A percentile compares a stretch with the other conserved stretches of the same genome.
These are phyloP conservation scores for Teunomyces barrocoloradensis DNA, from an alignment of 805 yeast species.

Conservation along the genomic window DNA sequence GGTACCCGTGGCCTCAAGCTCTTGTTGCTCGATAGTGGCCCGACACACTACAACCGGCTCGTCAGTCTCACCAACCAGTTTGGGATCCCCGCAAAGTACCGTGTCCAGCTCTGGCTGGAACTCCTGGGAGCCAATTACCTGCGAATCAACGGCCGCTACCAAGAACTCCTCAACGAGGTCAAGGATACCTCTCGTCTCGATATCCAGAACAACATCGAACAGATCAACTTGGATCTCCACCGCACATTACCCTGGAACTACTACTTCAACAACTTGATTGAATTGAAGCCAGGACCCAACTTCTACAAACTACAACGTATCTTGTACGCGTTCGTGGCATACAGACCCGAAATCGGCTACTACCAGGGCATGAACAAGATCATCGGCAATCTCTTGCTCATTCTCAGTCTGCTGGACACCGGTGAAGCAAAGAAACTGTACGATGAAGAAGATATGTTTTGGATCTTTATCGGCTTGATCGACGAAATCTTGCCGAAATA, in stretches of 20 bases:
- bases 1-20: slow-evolving; percentile 41
- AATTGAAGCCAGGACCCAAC: slow-evolving; percentile 53
- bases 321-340: slow-evolving; percentile 47
- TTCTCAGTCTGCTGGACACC: slow-evolving; percentile 6
- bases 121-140: slow-evolving; percentile 48
- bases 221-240: slow-evolving; percentile 52
- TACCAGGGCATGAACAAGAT: slow-evolving; percentile 63
- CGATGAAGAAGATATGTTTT: slow-evolving; percentile 49
- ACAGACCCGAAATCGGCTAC: slow-evolving; percentile 50
- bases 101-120: slow-evolving; percentile 52
- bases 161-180: slow-evolving; percentile 21
- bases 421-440: neutral
- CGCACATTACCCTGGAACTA: slow-evolving; percentile 56
- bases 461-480: slow-evolving; percentile 49
- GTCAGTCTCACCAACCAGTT: slow-evolving; percentile 30
- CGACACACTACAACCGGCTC: slow-evolving; percentile 10
- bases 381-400: slow-evolving; percentile 48
- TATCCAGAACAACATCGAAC: slow-evolving; percentile 33
- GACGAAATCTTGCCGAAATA: slow-evolving; percentile 50
- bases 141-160: slow-evolving; percentile 48
- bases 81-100: slow-evolving; percentile 50
- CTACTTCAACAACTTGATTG: slow-evolving; percentile 40
- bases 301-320: slow-evolving; percentile 44
- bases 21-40: slow-evolving; percentile 13
- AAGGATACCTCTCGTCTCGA: neutral